Evolutionary conservation across 805 yeast species (phyloP), one percentile per base, ranked within the genome.

Genomic region (Candida nitratophila): DNA sequence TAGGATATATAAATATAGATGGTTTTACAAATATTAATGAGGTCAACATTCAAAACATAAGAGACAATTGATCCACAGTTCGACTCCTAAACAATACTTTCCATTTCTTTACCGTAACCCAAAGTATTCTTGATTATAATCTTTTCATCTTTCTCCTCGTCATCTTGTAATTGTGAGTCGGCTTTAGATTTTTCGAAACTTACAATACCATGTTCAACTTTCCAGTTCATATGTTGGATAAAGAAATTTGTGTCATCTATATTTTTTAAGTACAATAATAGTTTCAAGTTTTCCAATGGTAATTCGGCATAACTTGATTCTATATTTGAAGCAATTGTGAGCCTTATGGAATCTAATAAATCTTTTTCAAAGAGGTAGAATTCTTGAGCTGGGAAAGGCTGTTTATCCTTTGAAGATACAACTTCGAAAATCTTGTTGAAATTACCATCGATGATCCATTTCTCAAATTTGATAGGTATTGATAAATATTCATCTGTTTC

Each of bases 361-460:
- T 85, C 81, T 46, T 76, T 81, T 47, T 88, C 84, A 63, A 91
- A 86, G 39, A 86, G 74, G 46, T 76, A 76, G 63, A 81, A 90
- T 62, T 93, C 98, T 46, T 80, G 77, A 51, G 80, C 74, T 24
- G 83, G 81, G 51, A 82, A 79, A 44, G 71, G 70, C 47, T 78
- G 76, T 19, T 34, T 17, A 42, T 81, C 79, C 50, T 85, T 73
- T n/a, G 58, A 55, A 12, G 60, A 53, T 35, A 65, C 49, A 44
- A 86, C 73, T 53, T 78, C 82, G 84, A 93, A 86, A 39, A 90
- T 91, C 64, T 86, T 86, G 63, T 88, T 93, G 65, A 90, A 93
- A 51, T 91, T 85, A 37, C 99, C 99, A 66, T 93, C 98, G 83
- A 91, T 88, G 51, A 93, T 76, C 84, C 95, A 87, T 51, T 86